Evolutionary conservation across 2,329 filamentous ascomycete species (phyloP).

Genomic region (Zalaria obscura): DNA sequence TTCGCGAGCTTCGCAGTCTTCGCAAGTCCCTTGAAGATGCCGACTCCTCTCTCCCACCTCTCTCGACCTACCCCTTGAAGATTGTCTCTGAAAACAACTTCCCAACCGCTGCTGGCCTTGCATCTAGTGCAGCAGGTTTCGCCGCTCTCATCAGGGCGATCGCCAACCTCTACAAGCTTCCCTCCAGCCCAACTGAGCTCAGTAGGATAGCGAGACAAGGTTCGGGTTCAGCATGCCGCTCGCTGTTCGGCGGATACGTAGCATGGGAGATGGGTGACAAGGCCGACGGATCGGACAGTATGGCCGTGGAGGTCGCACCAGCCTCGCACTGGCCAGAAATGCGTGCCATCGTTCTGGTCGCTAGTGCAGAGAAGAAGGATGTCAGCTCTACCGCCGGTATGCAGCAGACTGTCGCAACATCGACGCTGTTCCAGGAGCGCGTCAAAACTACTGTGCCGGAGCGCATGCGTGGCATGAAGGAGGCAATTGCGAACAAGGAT

Average conservation of each 20-base stretch:
- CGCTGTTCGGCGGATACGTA: slow-evolving; percentile 88
- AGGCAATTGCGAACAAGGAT: slow-evolving; percentile 62
- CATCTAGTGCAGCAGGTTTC: slow-evolving; percentile 50
- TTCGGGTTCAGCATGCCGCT: slow-evolving; percentile 86
- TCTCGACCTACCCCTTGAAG: slow-evolving; percentile 62
- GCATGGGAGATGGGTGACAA: slow-evolving; percentile 75
- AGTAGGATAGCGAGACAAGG: slow-evolving; percentile 85
- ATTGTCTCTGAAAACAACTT: slow-evolving; percentile 98
- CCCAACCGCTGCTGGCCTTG: slow-evolving; percentile 85
- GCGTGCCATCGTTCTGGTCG: slow-evolving; percentile 83
- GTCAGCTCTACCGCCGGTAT: slow-evolving; percentile 87
- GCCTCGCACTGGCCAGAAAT: slow-evolving; percentile 90
- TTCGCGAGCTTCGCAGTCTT: slow-evolving; percentile 68
- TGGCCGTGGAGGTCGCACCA: slow-evolving; percentile 77
- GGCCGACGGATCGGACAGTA: slow-evolving; percentile 70
- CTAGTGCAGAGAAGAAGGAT: slow-evolving; percentile 87
- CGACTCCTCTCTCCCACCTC: slow-evolving; percentile 63
- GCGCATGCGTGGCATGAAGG: slow-evolving; percentile 74
- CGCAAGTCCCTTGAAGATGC: slow-evolving; percentile 60
- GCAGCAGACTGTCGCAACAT: slow-evolving; percentile 91
- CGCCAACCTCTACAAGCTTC: slow-evolving; percentile 79
- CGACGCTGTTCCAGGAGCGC: slow-evolving; percentile 68
- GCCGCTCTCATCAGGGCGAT: slow-evolving; percentile 65
- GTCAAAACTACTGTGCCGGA: slow-evolving; percentile 64
- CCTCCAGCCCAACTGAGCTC: slow-evolving; percentile 66